These are phyloP conservation scores for Salmacisia buchloeana DNA, from an alignment of 1,284 basidiomycete genomes.

Conservation along the genomic window DNA sequence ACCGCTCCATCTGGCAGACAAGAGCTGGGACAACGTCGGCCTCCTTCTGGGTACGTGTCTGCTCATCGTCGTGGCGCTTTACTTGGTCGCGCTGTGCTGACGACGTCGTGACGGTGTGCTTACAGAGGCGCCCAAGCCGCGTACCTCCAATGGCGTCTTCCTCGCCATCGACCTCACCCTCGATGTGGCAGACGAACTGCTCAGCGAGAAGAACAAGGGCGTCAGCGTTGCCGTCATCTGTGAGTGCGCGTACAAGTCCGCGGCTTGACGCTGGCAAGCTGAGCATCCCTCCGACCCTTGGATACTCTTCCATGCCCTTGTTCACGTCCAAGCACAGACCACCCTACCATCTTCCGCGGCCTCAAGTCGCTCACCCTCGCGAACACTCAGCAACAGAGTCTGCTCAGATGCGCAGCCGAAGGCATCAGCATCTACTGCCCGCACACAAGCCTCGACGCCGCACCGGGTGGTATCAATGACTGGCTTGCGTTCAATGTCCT, in stretches of 20 bases:
- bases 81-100: neutral
- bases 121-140: constrained; percentile 15
- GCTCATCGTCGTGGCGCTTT: neutral
- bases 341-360: constrained; percentile 79
- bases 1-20: constrained; percentile 39
- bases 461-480: constrained; percentile 72
- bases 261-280: constrained; percentile 34
- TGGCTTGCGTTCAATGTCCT: constrained; percentile 38
- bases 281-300: constrained; percentile 58
- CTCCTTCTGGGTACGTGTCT: constrained; percentile 26
- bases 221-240: constrained; percentile 68
- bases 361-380: constrained; percentile 71
- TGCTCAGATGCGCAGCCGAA: constrained; percentile 70
- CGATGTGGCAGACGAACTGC: constrained; percentile 40
- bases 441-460: constrained; percentile 77
- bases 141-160: constrained; percentile 25
- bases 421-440: constrained; percentile 83
- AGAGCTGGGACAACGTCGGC: constrained; percentile 47
- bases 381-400: constrained; percentile 71
- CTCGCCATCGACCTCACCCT: constrained; percentile 46
- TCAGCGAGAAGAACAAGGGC: constrained; percentile 21
- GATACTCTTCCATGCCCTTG: neutral
- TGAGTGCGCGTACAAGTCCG: constrained; percentile 28
- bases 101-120: neutral
- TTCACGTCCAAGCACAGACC: constrained; percentile 53